These are phyloP conservation scores for Limnanthes douglasii DNA, from an alignment of 345 rosid species.

Conservation along the genomic window DNA sequence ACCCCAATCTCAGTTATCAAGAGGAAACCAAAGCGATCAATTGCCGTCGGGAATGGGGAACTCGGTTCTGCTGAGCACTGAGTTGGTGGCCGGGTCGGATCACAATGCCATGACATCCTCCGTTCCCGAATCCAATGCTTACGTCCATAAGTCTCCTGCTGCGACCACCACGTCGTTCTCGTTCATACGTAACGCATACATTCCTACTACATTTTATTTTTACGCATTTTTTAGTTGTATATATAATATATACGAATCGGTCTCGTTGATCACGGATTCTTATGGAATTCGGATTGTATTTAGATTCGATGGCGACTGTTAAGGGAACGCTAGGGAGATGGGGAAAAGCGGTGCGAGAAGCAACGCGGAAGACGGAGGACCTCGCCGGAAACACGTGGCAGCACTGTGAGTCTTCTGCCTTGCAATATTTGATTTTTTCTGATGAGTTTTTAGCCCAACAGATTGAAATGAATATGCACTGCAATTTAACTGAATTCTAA, in stretches of 20 bases:
- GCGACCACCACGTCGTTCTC: conserved; percentile 22
- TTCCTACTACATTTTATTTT: no score
- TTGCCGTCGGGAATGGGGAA: conserved; percentile 27
- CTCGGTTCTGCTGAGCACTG: conserved; percentile 64
- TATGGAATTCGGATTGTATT: no score
- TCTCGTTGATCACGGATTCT: no score
- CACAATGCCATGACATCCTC: conserved; percentile 7
- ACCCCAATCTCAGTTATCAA: no score
- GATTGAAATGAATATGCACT: no score
- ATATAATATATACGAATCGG: no score
- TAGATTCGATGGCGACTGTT: conserved; percentile 26
- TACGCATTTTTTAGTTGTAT: no score
- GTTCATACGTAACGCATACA: no score
- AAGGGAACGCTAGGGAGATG: conserved; percentile 43
- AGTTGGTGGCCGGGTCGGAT: conserved; percentile 37
- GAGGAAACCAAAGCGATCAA: conserved; percentile 12
- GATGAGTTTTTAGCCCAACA: no score
- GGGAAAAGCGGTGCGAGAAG: conserved; percentile 43
- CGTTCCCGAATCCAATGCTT: conserved; percentile 38
- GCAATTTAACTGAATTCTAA: no score
- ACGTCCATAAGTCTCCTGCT: conserved; percentile 24
- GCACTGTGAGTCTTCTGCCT: conserved; percentile 11
- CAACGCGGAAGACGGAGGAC: conserved; percentile 48
- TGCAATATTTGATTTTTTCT: background rate
- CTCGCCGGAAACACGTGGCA: conserved; percentile 50